A percentile compares a stretch with the other conserved stretches of the same genome.
phyloP scores from a whole-genome alignment of 148 eudicot genomes.

The Pouteria glomerata region DNA sequence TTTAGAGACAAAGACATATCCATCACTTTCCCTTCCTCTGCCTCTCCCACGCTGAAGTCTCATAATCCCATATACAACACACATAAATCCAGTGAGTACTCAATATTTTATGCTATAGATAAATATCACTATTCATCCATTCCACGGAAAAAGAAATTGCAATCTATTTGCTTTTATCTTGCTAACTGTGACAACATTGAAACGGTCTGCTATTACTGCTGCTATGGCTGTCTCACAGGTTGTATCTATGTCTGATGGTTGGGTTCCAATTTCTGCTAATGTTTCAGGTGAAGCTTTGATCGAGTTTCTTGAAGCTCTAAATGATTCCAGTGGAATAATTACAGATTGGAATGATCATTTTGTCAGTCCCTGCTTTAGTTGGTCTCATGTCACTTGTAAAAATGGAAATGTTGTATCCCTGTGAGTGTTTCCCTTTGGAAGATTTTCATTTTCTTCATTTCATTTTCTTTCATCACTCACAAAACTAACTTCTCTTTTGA shows the following conservation, averaged over 20 bases:
- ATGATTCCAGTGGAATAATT: conserved; percentile 50
- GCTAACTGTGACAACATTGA: neutral
- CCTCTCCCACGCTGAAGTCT: neutral
- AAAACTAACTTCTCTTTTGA: neutral
- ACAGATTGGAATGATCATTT: conserved; percentile 52
- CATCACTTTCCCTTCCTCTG: neutral
- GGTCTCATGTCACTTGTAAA: conserved; percentile 82
- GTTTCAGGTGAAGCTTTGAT: conserved; percentile 71
- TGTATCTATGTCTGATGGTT: conserved; percentile 7
- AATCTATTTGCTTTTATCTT: neutral
- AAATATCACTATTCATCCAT: neutral
- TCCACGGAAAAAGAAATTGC: neutral
- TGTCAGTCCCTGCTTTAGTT: conserved; percentile 86
- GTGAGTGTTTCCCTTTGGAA: conserved; percentile 39
- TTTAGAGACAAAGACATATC: neutral
- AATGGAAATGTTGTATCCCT: conserved; percentile 63
- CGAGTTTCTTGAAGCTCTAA: conserved; percentile 46
- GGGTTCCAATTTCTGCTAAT: conserved; percentile 9
- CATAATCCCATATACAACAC: neutral
- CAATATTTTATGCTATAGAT: neutral
- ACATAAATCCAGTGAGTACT: neutral
- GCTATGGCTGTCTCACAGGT: neutral
- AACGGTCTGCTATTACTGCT: neutral
- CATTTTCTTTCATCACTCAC: neutral
- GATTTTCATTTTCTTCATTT: neutral